Base-by-base conservation (phyloP, 2,329 filamentous ascomycete genomes). In the Calonectria hawksworthii region DNA sequence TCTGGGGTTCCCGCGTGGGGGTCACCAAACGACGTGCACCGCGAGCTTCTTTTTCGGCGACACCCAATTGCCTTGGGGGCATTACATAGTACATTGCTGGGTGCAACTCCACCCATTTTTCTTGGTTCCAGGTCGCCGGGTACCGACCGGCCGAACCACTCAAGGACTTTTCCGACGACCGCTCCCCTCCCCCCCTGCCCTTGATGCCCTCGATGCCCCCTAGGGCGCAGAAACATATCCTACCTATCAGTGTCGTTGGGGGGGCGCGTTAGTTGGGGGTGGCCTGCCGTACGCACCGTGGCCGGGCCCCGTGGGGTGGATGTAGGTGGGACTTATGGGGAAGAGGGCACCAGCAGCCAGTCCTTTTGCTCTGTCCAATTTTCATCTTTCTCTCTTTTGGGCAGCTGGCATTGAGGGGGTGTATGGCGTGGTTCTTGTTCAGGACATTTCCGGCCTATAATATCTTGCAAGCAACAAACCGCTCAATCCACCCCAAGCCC, bases 1-100 rank as follows among this genome's bases (percentile, higher is more conserved):
- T 63, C 56, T 63, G 56, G 41, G 41, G 38, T 65, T 65, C 47
- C 34, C 50, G 56, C 59, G 68, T 70, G 68, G 68, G 68, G 68
- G 68, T 70, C 32, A 38, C 63, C 38, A 52, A 21, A 47, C 44
- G 66, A 68, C 66, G 23, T 68, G 38, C 66, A 47, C 14, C 13
- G 18, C 26, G 26, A 34, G 28, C 16, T 23, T 71, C 16, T 23
- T 47, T 30, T 30, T 16, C 8, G 34, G 18, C 23, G 23, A 30
- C 56, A 44, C 34, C 68, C 61, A 71, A 66, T 71, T 71, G 47
- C 68, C 51, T 66, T 28, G 21, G 21, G 65, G 52, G 56, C 23
- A 66, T 71, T 71, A 66, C 68, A 66, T 66, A 71, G 59, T 18
- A 16, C 44, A 41, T 54, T 16, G 28, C 52, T 16, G 36, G 34